Base-by-base conservation (phyloP, 345 rosid genomes). In the Cardamine chenopodiifolia region DNA sequence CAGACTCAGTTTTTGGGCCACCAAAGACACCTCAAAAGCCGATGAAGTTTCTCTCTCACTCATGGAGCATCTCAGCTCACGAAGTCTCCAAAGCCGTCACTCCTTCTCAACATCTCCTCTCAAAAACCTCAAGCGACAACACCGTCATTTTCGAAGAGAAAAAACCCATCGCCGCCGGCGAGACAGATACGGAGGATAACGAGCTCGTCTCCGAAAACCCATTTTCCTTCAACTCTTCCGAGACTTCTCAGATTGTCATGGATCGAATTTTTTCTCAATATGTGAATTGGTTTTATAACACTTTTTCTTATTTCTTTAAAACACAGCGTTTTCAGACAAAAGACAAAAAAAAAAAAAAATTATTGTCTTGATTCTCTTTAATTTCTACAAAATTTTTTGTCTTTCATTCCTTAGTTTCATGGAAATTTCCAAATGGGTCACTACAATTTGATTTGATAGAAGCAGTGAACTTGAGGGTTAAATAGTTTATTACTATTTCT, bases 11-110 rank as follows among this genome's bases (percentile, higher is more conserved):
- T 22, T 87, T 77, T 88, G 79, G 88, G 32, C 97, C 90, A 19
- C 98, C 97, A 84, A 97, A 94, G 77, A 86, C 97, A 0, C 97
- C 97, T 0, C 59, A 73, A 5, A 93, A 90, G 78, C 90, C 97
- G 50, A 94, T 94, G 96, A 97, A 94, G 85, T 94, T 90, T 70
- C 88, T 94, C 11, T 87, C 98, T 19, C 97, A 97, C 6, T 90
- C 98, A 0, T 94, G 98, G 97, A 91, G 98, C 60, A 73, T 90
- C n/a, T 94, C 98, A 9, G 90, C 97, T 15, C 78, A 73, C 3
- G 88, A 90, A 56, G 91, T 92, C 52, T 89, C 97, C 2, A 88
- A 86, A 71, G 93, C 89, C 4, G 79, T 94, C 15, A 81, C 73
- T 67, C 62, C 79, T 47, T 23, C 63, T 35, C 64, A 19, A 25